Evolutionary conservation across 345 rosid species (phyloP).

Genomic region (Rhodomyrtus tomentosa): DNA sequence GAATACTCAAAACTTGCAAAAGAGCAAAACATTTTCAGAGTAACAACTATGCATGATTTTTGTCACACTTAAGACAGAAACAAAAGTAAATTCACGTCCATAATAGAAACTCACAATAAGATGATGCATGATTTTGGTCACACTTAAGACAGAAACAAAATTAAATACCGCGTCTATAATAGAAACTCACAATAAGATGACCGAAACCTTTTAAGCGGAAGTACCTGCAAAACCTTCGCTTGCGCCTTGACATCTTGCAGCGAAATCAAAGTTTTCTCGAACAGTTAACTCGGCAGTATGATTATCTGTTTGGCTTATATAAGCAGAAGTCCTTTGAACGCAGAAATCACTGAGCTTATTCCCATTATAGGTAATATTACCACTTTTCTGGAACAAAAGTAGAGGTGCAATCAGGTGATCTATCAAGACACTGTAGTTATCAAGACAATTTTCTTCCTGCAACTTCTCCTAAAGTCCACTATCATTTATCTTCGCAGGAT

Average conservation of each 20-base stretch:
- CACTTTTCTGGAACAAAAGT: conserved; percentile 33
- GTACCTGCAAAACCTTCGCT: conserved; percentile 73
- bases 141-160: neutral
- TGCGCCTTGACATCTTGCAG: conserved; percentile 89
- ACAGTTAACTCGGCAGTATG: conserved; percentile 89
- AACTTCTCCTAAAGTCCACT: neutral
- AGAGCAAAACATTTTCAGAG: neutral
- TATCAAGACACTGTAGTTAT: neutral
- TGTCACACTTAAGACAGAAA: neutral
- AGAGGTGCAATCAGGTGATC: neutral
- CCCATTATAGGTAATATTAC: conserved; percentile 75
- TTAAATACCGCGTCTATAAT: neutral
- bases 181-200: neutral
- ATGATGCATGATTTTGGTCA: neutral
- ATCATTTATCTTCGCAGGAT: neutral
- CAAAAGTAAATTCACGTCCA: neutral
- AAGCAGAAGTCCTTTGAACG: conserved; percentile 81
- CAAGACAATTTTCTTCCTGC: neutral
- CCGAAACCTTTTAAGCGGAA: neutral
- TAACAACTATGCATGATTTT: neutral
- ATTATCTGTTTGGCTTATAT: conserved; percentile 83
- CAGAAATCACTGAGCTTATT: conserved; percentile 46
- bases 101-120: too few relatives aligned
- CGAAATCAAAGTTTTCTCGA: conserved; percentile 92
- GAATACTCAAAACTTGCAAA: neutral